phyloP scores from a whole-genome alignment of 2,329 filamentous ascomycete species.

The Hypoxylon sp. region DNA sequence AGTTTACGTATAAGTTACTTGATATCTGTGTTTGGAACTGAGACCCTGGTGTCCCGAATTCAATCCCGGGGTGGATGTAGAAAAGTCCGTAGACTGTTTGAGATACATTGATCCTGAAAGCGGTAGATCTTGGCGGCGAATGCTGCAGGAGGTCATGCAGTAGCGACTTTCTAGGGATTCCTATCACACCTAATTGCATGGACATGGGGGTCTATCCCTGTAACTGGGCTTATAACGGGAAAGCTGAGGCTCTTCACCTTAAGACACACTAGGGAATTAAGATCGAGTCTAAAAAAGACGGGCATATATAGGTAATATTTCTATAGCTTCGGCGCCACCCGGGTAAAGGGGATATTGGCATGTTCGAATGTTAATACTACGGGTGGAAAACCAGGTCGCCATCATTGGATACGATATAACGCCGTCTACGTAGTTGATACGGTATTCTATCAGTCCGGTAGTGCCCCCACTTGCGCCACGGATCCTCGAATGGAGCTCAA shows the following conservation, averaged over 20 bases:
- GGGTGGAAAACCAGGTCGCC: constrained; percentile 2
- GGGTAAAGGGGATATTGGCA: constrained; percentile 32
- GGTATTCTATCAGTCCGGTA: constrained; percentile 26
- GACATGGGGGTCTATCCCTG: constrained; percentile 36
- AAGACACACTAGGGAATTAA: constrained; percentile 22
- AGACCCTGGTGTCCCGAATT: constrained; percentile 35
- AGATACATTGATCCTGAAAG: constrained; percentile 38
- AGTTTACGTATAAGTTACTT: constrained; percentile 46
- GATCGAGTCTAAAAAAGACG: constrained; percentile 10
- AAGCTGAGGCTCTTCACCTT: constrained; percentile 40
- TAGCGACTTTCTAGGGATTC: constrained; percentile 18
- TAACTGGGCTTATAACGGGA: constrained; percentile 10
- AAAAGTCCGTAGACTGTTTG: constrained; percentile 39
- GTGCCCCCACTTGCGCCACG: constrained; percentile 35
- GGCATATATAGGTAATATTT: constrained; percentile 1
- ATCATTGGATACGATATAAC: constrained; percentile 34
- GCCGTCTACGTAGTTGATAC: constrained; percentile 34
- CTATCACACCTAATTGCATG: constrained; percentile 35
- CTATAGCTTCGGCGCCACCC: constrained; percentile 41
- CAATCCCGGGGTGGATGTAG: constrained; percentile 35
- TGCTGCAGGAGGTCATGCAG: constrained; percentile 39
- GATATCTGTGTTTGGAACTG: constrained; percentile 41
- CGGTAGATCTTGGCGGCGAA: constrained; percentile 36
- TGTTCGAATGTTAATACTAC: constrained; percentile 11
- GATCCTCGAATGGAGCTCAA: constrained; percentile 42